Conservation (phyloP, 2,329 filamentous ascomycete genomes). For the Aspergillus tamarii region DNA sequence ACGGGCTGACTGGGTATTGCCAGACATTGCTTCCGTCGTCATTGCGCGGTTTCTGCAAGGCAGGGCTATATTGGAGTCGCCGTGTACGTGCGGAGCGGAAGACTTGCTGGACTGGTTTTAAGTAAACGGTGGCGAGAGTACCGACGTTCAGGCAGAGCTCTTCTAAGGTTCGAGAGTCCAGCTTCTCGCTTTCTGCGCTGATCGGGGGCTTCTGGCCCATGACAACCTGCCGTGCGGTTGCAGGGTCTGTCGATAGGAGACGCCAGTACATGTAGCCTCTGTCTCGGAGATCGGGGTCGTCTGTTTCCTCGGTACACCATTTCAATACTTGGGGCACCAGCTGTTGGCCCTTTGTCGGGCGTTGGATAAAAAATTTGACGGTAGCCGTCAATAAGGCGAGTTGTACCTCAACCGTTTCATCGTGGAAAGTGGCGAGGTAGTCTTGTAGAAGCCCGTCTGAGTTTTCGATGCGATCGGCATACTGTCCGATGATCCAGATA, state of each 20-base stretch:
- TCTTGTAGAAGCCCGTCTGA: slow-evolving; percentile 92
- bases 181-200: slow-evolving; percentile 91
- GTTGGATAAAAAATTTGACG: slow-evolving; percentile 96
- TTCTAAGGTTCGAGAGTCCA: slow-evolving; percentile 88
- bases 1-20: slow-evolving; percentile 39
- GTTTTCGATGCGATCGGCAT: slow-evolving; percentile 96
- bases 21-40: slow-evolving; percentile 37
- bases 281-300: slow-evolving; percentile 94
- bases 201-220: slow-evolving; percentile 98
- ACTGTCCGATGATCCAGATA: slow-evolving; percentile 99
- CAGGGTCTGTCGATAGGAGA: slow-evolving; percentile 87
- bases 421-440: slow-evolving; percentile 89
- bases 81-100: slow-evolving; percentile 86
- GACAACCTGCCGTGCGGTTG: slow-evolving; percentile 81
- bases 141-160: slow-evolving; percentile 97
- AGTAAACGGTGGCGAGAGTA: slow-evolving; percentile 93
- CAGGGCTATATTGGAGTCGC: slow-evolving; percentile 78
- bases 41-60: slow-evolving; percentile 72
- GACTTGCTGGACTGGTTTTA: slow-evolving; percentile 96
- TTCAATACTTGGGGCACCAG: slow-evolving; percentile 93
- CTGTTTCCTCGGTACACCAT: slow-evolving; percentile 99
- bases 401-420: slow-evolving; percentile 95
- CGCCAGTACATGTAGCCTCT: slow-evolving; percentile 99
- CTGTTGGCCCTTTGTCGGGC: slow-evolving; percentile 90
- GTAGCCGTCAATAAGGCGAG: slow-evolving; percentile 92